Evolutionary conservation across 2,329 filamentous ascomycete genomes (phyloP).

Genomic region (Penicillium palitans): DNA sequence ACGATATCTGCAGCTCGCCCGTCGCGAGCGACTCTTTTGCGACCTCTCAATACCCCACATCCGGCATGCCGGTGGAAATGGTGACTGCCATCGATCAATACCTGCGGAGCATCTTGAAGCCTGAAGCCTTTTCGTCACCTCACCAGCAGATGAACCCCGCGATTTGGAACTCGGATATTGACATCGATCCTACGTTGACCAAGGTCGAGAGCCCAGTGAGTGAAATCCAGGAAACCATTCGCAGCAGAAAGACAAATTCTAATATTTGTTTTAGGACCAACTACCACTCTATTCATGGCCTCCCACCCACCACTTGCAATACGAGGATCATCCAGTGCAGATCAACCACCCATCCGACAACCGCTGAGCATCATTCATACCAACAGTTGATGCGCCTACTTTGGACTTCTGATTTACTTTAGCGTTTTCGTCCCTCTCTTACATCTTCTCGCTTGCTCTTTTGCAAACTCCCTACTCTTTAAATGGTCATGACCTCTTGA

Average conservation of each 20-base stretch:
- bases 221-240: neutral
- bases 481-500: neutral
- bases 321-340: neutral
- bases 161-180: conserved; percentile 4
- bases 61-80: conserved; percentile 5
- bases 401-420: neutral
- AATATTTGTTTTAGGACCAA: neutral
- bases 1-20: conserved; percentile 8
- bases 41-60: neutral
- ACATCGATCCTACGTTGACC: conserved; percentile 7
- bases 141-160: neutral
- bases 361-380: neutral
- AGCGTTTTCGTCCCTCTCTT: neutral
- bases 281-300: conserved; percentile 6
- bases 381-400: neutral
- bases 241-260: neutral
- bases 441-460: neutral
- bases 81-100: conserved; percentile 13
- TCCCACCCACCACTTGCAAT: neutral
- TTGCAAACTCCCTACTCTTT: neutral
- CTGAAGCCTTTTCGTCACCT: neutral
- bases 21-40: conserved; percentile 2
- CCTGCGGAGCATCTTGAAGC: conserved; percentile 9
- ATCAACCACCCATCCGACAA: neutral
- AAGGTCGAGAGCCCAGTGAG: conserved; percentile 4